A percentile compares a stretch with the other conserved stretches of the same genome.
Conservation (phyloP, 768 basidiomycete species). For the Agrocybe chaxingu region DNA sequence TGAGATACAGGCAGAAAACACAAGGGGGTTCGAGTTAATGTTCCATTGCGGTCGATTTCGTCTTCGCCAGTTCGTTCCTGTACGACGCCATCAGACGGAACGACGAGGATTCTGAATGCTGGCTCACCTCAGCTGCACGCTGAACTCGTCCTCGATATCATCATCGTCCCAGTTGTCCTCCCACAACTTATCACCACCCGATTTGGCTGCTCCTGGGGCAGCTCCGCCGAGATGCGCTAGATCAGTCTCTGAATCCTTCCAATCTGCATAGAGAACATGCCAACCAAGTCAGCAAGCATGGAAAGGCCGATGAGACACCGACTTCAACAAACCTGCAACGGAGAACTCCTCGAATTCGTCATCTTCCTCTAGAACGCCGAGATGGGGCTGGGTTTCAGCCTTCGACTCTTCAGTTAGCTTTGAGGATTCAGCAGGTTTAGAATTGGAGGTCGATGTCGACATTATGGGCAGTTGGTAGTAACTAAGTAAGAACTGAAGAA, state of each 20-base stretch:
- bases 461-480: slow-evolving; percentile 11
- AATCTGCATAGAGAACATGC: slow-evolving; percentile 46
- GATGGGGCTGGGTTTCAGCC: slow-evolving; percentile 51
- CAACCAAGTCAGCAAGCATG: background rate
- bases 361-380: slow-evolving; percentile 94
- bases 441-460: slow-evolving; percentile 42
- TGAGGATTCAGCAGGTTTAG: slow-evolving; percentile 40
- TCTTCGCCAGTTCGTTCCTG: slow-evolving; percentile 66
- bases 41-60: slow-evolving; percentile 51
- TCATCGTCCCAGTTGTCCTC: slow-evolving; percentile 99
- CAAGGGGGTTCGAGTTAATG: slow-evolving; percentile 29
- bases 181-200: slow-evolving; percentile 91
- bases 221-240: slow-evolving; percentile 73
- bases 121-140: slow-evolving; percentile 86
- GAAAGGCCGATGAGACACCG: background rate
- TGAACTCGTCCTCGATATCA: slow-evolving; percentile 97
- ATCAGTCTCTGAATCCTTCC: slow-evolving; percentile 85
- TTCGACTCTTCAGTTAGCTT: slow-evolving; percentile 40
- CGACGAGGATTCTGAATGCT: background rate
- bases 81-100: background rate
- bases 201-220: slow-evolving; percentile 71
- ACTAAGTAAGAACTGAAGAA: slow-evolving; percentile 1
- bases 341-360: slow-evolving; percentile 96
- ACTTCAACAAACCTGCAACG: slow-evolving; percentile 60
- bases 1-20: too few species aligned